Base-by-base conservation (phyloP, 2,329 filamentous ascomycete genomes). In the Hypoxylon sp. region DNA sequence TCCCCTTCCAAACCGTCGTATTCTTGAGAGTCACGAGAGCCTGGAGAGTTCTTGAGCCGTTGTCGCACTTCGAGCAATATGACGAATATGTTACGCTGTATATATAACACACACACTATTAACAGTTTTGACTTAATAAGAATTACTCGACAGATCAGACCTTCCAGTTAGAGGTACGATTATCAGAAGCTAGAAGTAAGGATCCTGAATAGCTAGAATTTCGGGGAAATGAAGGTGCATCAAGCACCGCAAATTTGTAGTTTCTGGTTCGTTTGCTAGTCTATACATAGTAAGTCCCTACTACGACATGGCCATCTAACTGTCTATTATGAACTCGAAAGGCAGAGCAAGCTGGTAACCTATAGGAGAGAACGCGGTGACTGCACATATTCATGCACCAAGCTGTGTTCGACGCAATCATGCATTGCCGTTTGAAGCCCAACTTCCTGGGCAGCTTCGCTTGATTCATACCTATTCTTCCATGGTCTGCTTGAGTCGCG, bases 361-460 rank as follows among this genome's bases (percentile, higher is more conserved):
- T 68, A 67, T 63, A 63, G 61, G 65, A 52, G 65, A 67, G 63
- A 67, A 59, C 62, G 65, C 61, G 54, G 46, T n/a, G 29, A 57
- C 65, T 67, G 68, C 65, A 68, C 60, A 60, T 32, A 63, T 54
- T 51, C 51, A 69, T 71, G 64, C 64, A 62, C 52, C 53, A 55
- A 50, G 32, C 51, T 67, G 50, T 58, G 66, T 57, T 68, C 62
- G 68, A 70, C 65, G 68, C 63, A 69, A 70, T 67, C 68, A 72
- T 72, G 70, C 70, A 71, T 72, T 63, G 27, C 63, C 58, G 44
- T 67, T 68, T 70, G 70, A 71, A 70, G 70, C 68, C 68, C 68
- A 72, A 67, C 60, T 63, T 27, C 51, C 63, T 65, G 60, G 68
- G 62, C 65, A 68, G 62, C 63, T 67, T 60, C 63, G 63, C 62